These are phyloP conservation scores for Erodium maritimum DNA, from an alignment of 345 rosid species.

Conservation along the genomic window DNA sequence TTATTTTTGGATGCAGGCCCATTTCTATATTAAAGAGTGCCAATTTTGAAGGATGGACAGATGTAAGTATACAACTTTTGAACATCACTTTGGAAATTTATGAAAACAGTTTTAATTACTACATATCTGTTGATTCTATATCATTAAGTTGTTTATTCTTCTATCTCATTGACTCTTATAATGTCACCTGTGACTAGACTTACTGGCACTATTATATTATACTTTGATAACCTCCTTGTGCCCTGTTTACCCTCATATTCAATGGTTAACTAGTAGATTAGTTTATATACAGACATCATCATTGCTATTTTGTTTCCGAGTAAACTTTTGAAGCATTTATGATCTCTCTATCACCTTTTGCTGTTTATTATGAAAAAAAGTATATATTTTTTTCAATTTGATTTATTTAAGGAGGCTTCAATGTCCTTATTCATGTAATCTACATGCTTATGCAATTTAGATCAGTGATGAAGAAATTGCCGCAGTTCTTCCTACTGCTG, in stretches of 20 bases:
- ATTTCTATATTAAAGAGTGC: slow-evolving; percentile 77
- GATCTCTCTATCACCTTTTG: not conserved
- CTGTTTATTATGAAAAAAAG: not conserved
- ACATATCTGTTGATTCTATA: not conserved
- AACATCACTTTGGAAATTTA: not conserved
- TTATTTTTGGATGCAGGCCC: slow-evolving; percentile 51
- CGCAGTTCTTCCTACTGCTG: slow-evolving; percentile 76
- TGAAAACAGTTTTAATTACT: not conserved
- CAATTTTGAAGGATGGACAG: slow-evolving; percentile 85
- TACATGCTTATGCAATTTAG: slow-evolving; percentile 36
- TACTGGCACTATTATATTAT: no score
- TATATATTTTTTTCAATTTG: not conserved
- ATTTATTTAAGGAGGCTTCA: not conserved
- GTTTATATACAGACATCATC: not conserved
- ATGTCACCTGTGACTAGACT: not conserved
- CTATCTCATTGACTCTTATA: not conserved
- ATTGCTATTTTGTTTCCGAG: not conserved
- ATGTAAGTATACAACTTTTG: slow-evolving; percentile 38
- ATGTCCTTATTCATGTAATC: slow-evolving; percentile 2
- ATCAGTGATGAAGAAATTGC: slow-evolving; percentile 83
- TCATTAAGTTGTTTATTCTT: not conserved
- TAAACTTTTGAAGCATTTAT: not conserved
- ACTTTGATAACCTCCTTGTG: no score
- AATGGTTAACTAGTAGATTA: no score
- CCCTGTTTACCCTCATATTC: no score